Percentiles rank a stretch among this genome's conserved stretches.
phyloP scores from a whole-genome alignment of 2,329 filamentous ascomycete genomes.

The Pyrenochaeta sp. region DNA sequence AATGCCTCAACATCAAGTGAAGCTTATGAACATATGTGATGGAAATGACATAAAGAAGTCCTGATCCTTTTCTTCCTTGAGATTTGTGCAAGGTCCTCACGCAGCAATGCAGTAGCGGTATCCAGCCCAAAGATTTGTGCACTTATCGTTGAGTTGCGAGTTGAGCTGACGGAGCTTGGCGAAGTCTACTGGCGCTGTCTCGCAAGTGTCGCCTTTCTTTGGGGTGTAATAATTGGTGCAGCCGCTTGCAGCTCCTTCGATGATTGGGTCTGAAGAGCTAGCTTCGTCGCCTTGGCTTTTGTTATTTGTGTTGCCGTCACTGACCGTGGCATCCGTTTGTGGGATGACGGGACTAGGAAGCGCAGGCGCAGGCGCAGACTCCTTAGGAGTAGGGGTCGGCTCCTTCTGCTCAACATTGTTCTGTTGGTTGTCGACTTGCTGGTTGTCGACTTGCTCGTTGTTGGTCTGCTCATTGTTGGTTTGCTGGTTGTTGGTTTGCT shows the following conservation, averaged over 20 bases:
- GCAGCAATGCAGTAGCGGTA: constrained; percentile 47
- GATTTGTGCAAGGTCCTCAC: background rate
- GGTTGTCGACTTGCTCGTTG: constrained; percentile 4
- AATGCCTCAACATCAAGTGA: constrained; percentile 7
- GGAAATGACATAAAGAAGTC: background rate
- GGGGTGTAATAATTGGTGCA: constrained; percentile 45
- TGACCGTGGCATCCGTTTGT: background rate
- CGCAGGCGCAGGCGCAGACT: background rate
- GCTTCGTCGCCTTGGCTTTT: background rate
- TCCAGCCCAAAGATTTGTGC: constrained; percentile 49
- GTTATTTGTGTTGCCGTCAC: constrained; percentile 2
- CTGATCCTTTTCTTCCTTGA: background rate
- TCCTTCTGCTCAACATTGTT: background rate
- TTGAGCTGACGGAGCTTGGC: constrained; percentile 42
- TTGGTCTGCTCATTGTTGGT: background rate
- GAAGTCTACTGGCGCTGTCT: constrained; percentile 37
- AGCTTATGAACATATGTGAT: constrained; percentile 1
- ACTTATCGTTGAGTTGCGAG: constrained; percentile 37
- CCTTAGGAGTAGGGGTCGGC: background rate
- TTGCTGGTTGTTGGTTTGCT: background rate
- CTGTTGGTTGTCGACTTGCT: background rate
- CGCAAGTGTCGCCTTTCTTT: constrained; percentile 44
- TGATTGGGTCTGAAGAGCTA: constrained; percentile 1
- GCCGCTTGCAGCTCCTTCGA: constrained; percentile 19
- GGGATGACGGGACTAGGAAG: background rate